Conservation (phyloP, 164 flowering plant species). For the Umbilicus rupestris region DNA sequence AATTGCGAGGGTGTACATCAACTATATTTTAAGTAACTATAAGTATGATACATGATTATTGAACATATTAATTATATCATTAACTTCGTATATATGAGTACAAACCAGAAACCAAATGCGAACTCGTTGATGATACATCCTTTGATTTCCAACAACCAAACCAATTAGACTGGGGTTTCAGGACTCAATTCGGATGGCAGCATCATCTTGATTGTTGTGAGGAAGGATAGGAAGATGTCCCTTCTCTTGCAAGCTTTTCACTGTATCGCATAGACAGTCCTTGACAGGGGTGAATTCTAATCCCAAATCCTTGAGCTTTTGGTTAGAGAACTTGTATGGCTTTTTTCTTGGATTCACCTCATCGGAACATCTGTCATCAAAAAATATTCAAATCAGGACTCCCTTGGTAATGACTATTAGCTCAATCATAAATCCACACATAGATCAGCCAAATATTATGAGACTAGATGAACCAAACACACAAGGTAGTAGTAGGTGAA, state of each 20-base stretch:
- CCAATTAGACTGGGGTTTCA: background rate
- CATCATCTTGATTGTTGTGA: constrained; percentile 16
- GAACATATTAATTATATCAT: too few species aligned
- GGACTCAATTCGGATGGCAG: constrained; percentile 20
- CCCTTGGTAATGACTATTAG: too few species aligned
- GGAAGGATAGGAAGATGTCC: constrained; percentile 56
- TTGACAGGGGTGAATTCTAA: constrained; percentile 64
- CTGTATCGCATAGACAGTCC: constrained; percentile 62
- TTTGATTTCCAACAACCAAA: background rate
- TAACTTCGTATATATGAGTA: background rate
- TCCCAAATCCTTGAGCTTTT: constrained; percentile 73
- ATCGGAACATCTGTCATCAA: constrained; percentile 62
- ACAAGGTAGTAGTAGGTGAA: background rate
- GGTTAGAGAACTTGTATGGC: constrained; percentile 82
- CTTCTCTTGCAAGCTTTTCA: constrained; percentile 68
- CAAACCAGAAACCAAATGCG: background rate
- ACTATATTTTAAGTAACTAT: too few species aligned
- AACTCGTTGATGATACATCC: background rate
- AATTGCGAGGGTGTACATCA: too few species aligned
- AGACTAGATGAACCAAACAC: background rate
- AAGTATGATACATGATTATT: too few species aligned
- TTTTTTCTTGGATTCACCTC: constrained; percentile 74
- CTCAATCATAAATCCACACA: too few species aligned
- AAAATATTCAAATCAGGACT: background rate
- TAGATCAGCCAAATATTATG: too few species aligned